These are phyloP conservation scores for Aspergillus pseudonomiae DNA, from an alignment of 2,329 filamentous ascomycete species.

Conservation along the genomic window DNA sequence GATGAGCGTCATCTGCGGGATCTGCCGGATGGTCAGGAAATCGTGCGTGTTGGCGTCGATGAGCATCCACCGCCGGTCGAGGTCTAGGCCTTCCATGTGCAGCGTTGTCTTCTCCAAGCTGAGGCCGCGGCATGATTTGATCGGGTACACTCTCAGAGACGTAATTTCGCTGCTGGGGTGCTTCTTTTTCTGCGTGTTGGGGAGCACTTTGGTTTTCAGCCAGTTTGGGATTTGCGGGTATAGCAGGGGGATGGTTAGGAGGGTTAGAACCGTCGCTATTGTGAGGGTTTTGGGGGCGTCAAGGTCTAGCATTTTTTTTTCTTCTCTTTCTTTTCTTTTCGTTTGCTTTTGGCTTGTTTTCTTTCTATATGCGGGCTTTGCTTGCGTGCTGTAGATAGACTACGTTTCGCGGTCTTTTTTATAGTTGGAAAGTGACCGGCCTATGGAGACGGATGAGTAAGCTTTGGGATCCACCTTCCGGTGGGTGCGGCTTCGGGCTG, in stretches of 20 bases:
- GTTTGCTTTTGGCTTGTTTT: neutral
- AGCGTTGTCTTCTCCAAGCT: conserved; percentile 56
- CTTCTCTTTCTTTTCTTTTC: neutral
- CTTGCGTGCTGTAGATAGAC: neutral
- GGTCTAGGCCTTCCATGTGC: conserved; percentile 59
- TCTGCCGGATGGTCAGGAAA: conserved; percentile 65
- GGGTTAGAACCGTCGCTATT: neutral
- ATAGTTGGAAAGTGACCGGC: neutral
- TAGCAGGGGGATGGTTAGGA: conserved; percentile 16
- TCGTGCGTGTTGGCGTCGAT: conserved; percentile 55
- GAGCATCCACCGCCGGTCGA: conserved; percentile 71
- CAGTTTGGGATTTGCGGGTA: conserved; percentile 19
- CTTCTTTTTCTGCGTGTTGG: neutral
- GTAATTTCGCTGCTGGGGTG: conserved; percentile 33
- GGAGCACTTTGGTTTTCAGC: conserved; percentile 15
- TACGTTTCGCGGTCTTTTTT: neutral
- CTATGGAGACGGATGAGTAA: neutral
- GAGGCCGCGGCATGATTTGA: conserved; percentile 69
- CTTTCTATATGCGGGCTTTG: neutral
- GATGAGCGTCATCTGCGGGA: conserved; percentile 65
- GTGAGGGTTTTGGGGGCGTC: neutral
- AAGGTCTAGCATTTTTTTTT: neutral
- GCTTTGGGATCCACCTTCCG: neutral
- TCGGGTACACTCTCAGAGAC: conserved; percentile 61
- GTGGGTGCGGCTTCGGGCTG: neutral